Percentiles rank a stretch among this genome's conserved stretches.
phyloP scores from a whole-genome alignment of 306 rosid genomes.

The Echinosophora koreensis region DNA sequence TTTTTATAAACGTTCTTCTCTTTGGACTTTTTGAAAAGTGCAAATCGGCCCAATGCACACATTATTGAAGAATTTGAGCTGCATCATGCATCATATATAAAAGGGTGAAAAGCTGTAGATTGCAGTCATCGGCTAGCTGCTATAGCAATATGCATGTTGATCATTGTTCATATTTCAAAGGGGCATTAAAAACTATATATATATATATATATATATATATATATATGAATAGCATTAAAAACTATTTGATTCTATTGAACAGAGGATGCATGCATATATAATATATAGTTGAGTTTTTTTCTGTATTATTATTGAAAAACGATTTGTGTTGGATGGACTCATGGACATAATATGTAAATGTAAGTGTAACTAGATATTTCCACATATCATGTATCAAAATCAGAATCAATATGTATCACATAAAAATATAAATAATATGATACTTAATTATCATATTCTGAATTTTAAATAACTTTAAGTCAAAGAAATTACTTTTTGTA shows the following conservation, averaged over 20 bases:
- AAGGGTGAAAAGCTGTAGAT: slow-evolving; percentile 57
- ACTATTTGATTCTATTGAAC: slow-evolving; percentile 42
- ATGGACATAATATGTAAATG: too few relatives aligned
- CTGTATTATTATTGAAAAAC: too few relatives aligned
- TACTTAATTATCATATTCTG: too few relatives aligned
- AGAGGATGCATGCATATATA: not conserved
- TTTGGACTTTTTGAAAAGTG: slow-evolving; percentile 36
- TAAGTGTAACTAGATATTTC: too few relatives aligned
- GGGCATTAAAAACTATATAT: slow-evolving; percentile 10
- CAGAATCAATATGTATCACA: too few relatives aligned
- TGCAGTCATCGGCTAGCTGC: slow-evolving; percentile 44
- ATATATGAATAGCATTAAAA: too few relatives aligned
- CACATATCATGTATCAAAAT: too few relatives aligned
- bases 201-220: too few relatives aligned
- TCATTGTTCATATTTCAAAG: slow-evolving; percentile 38
- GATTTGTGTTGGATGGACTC: not conserved
- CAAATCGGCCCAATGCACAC: slow-evolving; percentile 31
- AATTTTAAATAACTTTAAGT: too few relatives aligned
- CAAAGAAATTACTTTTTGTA: slow-evolving; percentile 2
- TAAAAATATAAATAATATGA: too few relatives aligned
- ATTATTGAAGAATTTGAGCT: slow-evolving; percentile 41
- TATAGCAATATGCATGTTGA: slow-evolving; percentile 46
- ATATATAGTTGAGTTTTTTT: not conserved
- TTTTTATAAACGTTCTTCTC: slow-evolving; percentile 20
- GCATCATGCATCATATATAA: slow-evolving; percentile 38